Base-by-base conservation (phyloP, 2,329 filamentous ascomycete genomes). In the Colletotrichum sublineola region DNA sequence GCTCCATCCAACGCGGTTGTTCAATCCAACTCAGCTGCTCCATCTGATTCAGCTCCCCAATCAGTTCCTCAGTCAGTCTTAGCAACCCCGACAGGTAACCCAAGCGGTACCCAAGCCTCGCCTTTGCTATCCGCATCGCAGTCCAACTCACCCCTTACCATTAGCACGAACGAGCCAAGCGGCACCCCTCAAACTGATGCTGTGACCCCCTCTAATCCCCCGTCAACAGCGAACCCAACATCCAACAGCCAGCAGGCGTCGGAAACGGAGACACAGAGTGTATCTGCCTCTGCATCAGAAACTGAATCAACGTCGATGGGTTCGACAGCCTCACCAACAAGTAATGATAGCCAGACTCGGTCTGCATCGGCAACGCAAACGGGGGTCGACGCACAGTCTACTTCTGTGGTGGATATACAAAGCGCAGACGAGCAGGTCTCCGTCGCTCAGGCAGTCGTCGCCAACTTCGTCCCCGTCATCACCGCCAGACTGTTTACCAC, bases 41-140 rank as follows among this genome's bases (percentile, higher is more conserved):
- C 24, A 24, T 24, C 24, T 24, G 24, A 24, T 24, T 24, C 24
- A 24, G 24, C 24, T 24, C 73, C 74, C 56, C 68, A 18, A 2
- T 20, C 50, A 3, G 29, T 29, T 20, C 2, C 52, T 24, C 50
- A 3, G 7, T 36, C 52, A 11, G 52, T 31, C 29, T 9, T 36
- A 8, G 12, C 15, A 20, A 36, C 52, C 15, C 52, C 33, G 31
- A 15, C 15, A n/a, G 31, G 18, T 15, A 12, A 36, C 24, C 29
- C 52, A 6, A 55, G 29, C 18, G 31, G 31, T 11, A 36, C 31
- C 18, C 31, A 36, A 36, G 52, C 31, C 52, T 18, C 9, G 31
- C 31, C 15, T 5, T 36, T 31, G 29, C 52, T 31, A 33, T 15
- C 52, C 29, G 29, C 52, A 33, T 55, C 52, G 3, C 52, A 36